Evolutionary conservation across 192 early-diverging fungal species (phyloP).

Genomic region (Gigaspora rosea): DNA sequence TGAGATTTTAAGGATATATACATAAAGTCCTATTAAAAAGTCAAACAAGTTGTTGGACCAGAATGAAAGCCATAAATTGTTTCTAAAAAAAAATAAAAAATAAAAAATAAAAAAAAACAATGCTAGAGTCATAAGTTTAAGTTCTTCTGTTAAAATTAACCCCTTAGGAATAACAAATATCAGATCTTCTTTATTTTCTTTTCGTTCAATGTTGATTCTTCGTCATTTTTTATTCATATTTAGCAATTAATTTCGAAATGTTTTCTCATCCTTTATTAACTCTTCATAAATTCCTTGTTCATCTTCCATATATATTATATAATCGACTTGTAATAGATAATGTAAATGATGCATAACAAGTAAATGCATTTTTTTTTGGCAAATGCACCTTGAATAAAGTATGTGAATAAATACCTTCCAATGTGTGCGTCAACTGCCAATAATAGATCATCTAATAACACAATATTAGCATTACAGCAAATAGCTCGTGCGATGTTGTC

Average conservation of each 20-base stretch:
- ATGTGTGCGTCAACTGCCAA: conserved; percentile 44
- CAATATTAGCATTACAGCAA: conserved; percentile 66
- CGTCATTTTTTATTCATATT: conserved; percentile 51
- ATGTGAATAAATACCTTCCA: conserved; percentile 49
- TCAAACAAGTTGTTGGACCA: too few relatives aligned
- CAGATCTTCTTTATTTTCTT: background rate
- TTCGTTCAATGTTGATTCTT: conserved; percentile 15
- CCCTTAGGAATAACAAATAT: conserved; percentile 37
- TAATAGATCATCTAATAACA: conserved; percentile 71
- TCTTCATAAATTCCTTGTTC: conserved; percentile 60
- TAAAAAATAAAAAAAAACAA: too few relatives aligned
- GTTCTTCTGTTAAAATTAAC: conserved; percentile 84
- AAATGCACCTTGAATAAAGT: conserved; percentile 50
- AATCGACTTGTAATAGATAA: conserved; percentile 28
- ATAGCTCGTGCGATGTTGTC: conserved; percentile 62
- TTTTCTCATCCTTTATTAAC: conserved; percentile 64
- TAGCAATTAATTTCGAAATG: conserved; percentile 61
- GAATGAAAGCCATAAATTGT: too few relatives aligned
- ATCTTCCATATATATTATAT: conserved; percentile 58
- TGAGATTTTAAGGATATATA: background rate
- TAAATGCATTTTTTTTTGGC: conserved; percentile 59
- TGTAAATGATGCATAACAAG: conserved; percentile 68
- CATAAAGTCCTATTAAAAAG: too few relatives aligned
- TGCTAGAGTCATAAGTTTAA: too few relatives aligned
- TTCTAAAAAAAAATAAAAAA: too few relatives aligned